Percentiles rank a stretch among this genome's conserved stretches.
These are phyloP conservation scores for Elsinoe fawcettii DNA, from an alignment of 2,329 filamentous ascomycete genomes.

Conservation along the genomic window DNA sequence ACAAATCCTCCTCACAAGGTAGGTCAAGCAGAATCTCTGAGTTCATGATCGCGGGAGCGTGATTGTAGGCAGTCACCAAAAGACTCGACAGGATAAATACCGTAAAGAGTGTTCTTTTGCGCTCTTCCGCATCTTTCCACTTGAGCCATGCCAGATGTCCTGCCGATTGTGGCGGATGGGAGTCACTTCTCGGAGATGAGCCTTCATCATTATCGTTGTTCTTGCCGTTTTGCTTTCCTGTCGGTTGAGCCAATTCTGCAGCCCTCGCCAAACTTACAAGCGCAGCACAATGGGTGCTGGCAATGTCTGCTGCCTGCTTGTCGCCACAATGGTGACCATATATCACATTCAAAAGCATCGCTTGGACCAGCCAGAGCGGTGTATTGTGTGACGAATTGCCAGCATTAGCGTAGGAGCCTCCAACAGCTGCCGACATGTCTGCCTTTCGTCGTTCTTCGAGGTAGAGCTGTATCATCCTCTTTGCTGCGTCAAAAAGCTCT, in stretches of 20 bases:
- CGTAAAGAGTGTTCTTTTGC: slow-evolving; percentile 84
- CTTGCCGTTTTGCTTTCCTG: slow-evolving; percentile 30
- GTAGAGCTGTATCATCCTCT: slow-evolving; percentile 90
- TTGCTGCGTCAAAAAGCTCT: slow-evolving; percentile 83
- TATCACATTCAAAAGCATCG: slow-evolving; percentile 92
- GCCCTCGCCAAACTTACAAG: slow-evolving; percentile 85
- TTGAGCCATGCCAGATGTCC: slow-evolving; percentile 64
- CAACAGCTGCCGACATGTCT: slow-evolving; percentile 59
- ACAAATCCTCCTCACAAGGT: slow-evolving; percentile 89
- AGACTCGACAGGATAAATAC: slow-evolving; percentile 90
- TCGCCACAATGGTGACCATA: slow-evolving; percentile 94
- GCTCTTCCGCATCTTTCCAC: slow-evolving; percentile 84
- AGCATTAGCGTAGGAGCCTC: slow-evolving; percentile 31
- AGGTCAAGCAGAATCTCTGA: slow-evolving; percentile 85
- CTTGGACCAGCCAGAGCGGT: slow-evolving; percentile 90
- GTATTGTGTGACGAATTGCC: slow-evolving; percentile 51
- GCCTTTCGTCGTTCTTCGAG: slow-evolving; percentile 84
- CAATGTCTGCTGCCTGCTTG: slow-evolving; percentile 82
- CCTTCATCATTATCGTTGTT: slow-evolving; percentile 33
- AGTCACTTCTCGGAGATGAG: slow-evolving; percentile 28
- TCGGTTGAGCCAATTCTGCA: slow-evolving; percentile 63
- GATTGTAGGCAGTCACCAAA: slow-evolving; percentile 86
- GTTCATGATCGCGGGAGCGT: slow-evolving; percentile 82
- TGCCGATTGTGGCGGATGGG: slow-evolving; percentile 23
- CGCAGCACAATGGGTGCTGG: slow-evolving; percentile 83